phyloP scores from a whole-genome alignment of 2,329 filamentous ascomycete genomes.

The Aspergillus piperis region DNA sequence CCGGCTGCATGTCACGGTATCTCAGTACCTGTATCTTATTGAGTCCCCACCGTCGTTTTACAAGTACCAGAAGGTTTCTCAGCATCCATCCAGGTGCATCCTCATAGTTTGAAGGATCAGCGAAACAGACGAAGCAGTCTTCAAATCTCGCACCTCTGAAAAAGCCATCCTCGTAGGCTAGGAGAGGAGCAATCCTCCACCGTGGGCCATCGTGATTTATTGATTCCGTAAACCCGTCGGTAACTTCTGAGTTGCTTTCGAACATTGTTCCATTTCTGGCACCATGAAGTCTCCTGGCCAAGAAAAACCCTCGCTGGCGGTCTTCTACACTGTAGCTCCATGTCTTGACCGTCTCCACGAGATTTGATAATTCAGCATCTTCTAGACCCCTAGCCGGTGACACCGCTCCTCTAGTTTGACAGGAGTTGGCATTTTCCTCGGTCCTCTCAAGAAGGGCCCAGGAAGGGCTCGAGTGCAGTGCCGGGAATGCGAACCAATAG shows the following conservation, averaged over 20 bases:
- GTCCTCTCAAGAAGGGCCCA: slow-evolving; percentile 64
- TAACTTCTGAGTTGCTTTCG: neutral
- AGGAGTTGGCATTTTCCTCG: slow-evolving; percentile 23
- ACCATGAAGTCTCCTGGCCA: slow-evolving; percentile 72
- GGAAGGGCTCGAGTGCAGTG: slow-evolving; percentile 80
- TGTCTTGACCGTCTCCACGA: slow-evolving; percentile 81
- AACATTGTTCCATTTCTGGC: neutral
- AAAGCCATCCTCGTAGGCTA: slow-evolving; percentile 81
- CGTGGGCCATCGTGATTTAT: neutral
- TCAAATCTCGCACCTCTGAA: slow-evolving; percentile 71
- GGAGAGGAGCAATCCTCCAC: slow-evolving; percentile 77
- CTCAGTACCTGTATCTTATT: slow-evolving; percentile 80
- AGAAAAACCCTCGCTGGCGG: slow-evolving; percentile 89
- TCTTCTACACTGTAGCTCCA: slow-evolving; percentile 82
- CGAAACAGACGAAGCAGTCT: slow-evolving; percentile 82
- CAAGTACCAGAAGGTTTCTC: slow-evolving; percentile 81
- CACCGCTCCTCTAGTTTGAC: slow-evolving; percentile 4
- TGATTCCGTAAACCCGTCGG: neutral
- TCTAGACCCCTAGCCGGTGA: slow-evolving; percentile 51
- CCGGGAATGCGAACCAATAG: slow-evolving; percentile 98
- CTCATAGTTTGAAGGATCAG: slow-evolving; percentile 87
- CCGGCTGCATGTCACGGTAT: slow-evolving; percentile 81
- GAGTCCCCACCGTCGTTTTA: slow-evolving; percentile 78
- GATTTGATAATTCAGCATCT: slow-evolving; percentile 69
- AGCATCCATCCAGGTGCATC: slow-evolving; percentile 90